Conservation (phyloP, 164 flowering plant species). For the Vitis vinifera region DNA sequence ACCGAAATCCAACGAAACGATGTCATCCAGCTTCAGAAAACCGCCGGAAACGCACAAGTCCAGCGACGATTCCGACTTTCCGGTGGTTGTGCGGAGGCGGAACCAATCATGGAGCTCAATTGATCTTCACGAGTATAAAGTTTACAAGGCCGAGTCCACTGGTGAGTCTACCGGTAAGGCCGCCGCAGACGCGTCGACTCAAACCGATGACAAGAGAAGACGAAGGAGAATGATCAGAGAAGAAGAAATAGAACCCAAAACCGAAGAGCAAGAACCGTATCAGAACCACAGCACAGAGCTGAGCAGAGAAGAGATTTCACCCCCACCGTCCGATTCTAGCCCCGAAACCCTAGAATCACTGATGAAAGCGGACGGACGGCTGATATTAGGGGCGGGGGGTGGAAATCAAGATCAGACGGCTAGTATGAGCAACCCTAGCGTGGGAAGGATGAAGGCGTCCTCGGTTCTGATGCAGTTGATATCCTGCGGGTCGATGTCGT, state of each 20-base stretch:
- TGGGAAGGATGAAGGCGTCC: slow-evolving; percentile 61
- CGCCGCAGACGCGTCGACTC: slow-evolving; percentile 80
- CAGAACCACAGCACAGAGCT: slow-evolving; percentile 42
- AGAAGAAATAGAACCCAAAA: slow-evolving; percentile 19
- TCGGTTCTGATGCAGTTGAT: slow-evolving; percentile 83
- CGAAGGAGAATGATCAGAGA: slow-evolving; percentile 32
- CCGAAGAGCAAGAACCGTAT: slow-evolving; percentile 15
- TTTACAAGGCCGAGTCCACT: slow-evolving; percentile 48
- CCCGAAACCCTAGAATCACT: slow-evolving; percentile 81
- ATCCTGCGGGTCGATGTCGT: slow-evolving; percentile 81
- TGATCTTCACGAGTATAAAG: slow-evolving; percentile 74
- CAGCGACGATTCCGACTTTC: slow-evolving; percentile 33
- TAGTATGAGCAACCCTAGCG: too few species aligned
- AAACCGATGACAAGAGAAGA: slow-evolving; percentile 65
- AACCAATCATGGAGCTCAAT: slow-evolving; percentile 85
- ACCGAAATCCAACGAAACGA: slow-evolving; percentile 27
- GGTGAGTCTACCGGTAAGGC: slow-evolving; percentile 40
- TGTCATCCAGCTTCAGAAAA: slow-evolving; percentile 23
- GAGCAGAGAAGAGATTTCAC: slow-evolving; percentile 76
- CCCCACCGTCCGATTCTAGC: slow-evolving; percentile 90
- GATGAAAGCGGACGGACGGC: slow-evolving; percentile 67
- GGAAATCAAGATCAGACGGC: background rate
- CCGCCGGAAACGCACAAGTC: slow-evolving; percentile 19
- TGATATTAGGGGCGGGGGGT: slow-evolving; percentile 17
- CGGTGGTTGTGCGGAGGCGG: slow-evolving; percentile 41